phyloP scores from a whole-genome alignment of 352 stramenopile species.

The Globisporangium alternatum region DNA sequence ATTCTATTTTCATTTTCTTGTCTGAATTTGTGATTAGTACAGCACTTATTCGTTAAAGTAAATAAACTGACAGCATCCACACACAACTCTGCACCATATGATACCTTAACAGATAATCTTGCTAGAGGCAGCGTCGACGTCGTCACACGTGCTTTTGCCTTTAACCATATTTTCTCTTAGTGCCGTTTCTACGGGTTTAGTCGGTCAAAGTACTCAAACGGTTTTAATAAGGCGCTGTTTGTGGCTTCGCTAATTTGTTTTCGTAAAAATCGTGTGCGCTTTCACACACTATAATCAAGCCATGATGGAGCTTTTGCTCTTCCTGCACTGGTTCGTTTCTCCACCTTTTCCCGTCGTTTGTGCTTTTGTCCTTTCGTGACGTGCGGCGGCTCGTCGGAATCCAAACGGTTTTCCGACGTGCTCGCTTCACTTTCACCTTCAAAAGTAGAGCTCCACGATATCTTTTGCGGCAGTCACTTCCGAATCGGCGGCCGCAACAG shows the following conservation, averaged over 20 bases:
- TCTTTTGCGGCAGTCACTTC: conserved; percentile 10
- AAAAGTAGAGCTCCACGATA: conserved; percentile 6
- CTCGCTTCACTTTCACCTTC: conserved; percentile 1
- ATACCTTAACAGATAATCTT: too few relatives aligned
- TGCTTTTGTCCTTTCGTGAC: background rate
- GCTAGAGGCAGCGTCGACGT: background rate
- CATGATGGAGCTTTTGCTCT: background rate
- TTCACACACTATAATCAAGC: background rate
- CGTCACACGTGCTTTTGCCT: background rate
- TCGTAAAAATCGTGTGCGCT: background rate
- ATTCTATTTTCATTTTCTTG: too few relatives aligned
- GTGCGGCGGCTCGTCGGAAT: conserved; percentile 7
- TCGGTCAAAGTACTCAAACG: too few relatives aligned
- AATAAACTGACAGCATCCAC: too few relatives aligned
- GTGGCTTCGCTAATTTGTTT: too few relatives aligned
- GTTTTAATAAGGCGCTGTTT: too few relatives aligned
- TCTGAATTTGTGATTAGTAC: too few relatives aligned
- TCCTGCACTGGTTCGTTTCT: background rate
- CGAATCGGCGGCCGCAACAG: conserved; percentile 4
- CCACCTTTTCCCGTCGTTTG: background rate
- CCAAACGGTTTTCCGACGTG: conserved; percentile 14
- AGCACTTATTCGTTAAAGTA: too few relatives aligned
- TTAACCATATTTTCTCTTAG: background rate
- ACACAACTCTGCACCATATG: too few relatives aligned
- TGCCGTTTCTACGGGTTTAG: too few relatives aligned